Percentiles rank a stretch among this genome's conserved stretches.
Evolutionary conservation across 1,139 yeast genomes (phyloP).

Genomic region (Debaryomyces nepalensis): DNA sequence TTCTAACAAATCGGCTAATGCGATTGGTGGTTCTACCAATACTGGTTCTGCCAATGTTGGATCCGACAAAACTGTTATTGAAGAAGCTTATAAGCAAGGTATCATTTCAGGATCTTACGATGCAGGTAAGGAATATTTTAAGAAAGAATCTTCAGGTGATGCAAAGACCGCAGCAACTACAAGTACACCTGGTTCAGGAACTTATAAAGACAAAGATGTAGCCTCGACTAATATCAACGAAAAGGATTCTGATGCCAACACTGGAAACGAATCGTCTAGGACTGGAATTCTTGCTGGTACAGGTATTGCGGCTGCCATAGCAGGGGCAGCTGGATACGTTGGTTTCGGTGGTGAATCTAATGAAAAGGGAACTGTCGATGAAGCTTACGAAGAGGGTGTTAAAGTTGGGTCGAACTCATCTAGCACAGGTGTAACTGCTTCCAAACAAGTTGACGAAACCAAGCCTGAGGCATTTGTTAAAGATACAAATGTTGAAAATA

Average conservation of each 20-base stretch:
- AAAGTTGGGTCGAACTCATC: conserved; percentile 25
- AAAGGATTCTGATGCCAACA: not conserved
- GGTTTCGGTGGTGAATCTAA: conserved; percentile 15
- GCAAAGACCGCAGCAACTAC: conserved; percentile 11
- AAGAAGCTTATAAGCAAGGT: conserved; percentile 17
- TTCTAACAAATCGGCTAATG: too few relatives aligned
- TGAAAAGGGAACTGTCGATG: conserved; percentile 19
- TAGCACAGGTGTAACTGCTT: conserved; percentile 14
- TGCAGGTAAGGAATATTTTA: conserved; percentile 13
- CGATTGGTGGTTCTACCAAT: too few relatives aligned
- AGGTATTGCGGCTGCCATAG: conserved; percentile 16
- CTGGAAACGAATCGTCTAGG: conserved; percentile 1
- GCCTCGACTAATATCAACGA: not conserved
- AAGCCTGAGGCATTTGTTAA: conserved; percentile 8
- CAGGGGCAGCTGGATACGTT: conserved; percentile 23
- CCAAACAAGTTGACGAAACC: conserved; percentile 1
- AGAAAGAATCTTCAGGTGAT: not conserved
- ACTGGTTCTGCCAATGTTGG: not conserved
- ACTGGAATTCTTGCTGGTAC: conserved; percentile 13
- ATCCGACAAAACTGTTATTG: conserved; percentile 2
- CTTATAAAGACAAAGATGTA: conserved; percentile 1
- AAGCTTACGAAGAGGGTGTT: conserved; percentile 26
- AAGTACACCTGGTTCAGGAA: conserved; percentile 1
- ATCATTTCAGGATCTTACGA: conserved; percentile 19
- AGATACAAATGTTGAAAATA: conserved; percentile 4